Evolutionary conservation across 192 early-diverging fungal species (phyloP).

Genomic region (Gonapodya prolifera): DNA sequence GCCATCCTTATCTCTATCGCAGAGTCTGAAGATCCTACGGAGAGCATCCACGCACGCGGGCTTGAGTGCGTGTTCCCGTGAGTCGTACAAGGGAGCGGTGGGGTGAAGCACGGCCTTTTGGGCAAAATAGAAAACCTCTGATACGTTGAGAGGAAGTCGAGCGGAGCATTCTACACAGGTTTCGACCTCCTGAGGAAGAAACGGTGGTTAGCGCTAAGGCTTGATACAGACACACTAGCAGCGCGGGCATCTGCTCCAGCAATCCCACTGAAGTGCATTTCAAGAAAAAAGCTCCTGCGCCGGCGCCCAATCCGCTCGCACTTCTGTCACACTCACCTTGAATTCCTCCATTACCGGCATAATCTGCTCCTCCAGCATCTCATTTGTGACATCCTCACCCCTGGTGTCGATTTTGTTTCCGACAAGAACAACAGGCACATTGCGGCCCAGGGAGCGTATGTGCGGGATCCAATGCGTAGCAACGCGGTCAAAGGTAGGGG

Average conservation of each 20-base stretch:
- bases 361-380: conserved; percentile 82
- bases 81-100: conserved; percentile 92
- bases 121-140: conserved; percentile 99
- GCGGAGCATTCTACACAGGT: conserved; percentile 98
- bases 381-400: conserved; percentile 71
- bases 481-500: conserved; percentile 71
- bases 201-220: background rate
- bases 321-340: conserved; percentile 36
- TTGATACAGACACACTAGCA: background rate
- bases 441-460: conserved; percentile 80
- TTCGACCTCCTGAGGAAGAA: conserved; percentile 70
- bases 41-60: conserved; percentile 83
- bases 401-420: conserved; percentile 86
- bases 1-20: conserved; percentile 89
- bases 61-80: conserved; percentile 79
- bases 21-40: conserved; percentile 85
- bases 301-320: background rate
- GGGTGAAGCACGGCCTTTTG: conserved; percentile 98
- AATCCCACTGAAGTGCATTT: background rate
- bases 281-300: background rate
- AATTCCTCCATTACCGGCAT: conserved; percentile 99
- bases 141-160: conserved; percentile 86
- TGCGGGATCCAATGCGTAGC: conserved; percentile 87
- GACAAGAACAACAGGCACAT: conserved; percentile 85
- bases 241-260: background rate